Evolutionary conservation across 805 yeast species (phyloP).

Genomic region (Diddensiella santjacobensis): DNA sequence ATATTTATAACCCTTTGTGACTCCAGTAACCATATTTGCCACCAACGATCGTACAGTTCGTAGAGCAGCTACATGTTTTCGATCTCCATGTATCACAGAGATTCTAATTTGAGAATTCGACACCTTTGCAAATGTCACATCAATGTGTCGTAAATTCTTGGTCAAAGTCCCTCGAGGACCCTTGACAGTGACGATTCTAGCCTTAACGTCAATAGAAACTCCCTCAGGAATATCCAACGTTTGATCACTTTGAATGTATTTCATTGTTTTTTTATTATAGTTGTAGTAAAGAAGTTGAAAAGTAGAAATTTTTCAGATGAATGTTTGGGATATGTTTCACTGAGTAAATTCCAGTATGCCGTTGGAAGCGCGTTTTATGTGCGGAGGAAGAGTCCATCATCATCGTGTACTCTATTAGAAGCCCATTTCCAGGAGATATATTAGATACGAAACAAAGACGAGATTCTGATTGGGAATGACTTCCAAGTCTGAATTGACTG

Average conservation of each 20-base stretch:
- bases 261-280: slow-evolving; percentile 43
- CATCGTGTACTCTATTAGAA: too few species aligned
- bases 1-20: slow-evolving; percentile 98
- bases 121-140: slow-evolving; percentile 84
- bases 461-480: background rate
- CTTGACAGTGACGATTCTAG: slow-evolving; percentile 83
- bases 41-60: slow-evolving; percentile 97
- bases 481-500: background rate
- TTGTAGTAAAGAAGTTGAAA: background rate
- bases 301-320: background rate
- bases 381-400: too few species aligned
- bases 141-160: slow-evolving; percentile 91
- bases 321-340: too few species aligned
- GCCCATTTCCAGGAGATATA: too few species aligned
- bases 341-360: too few species aligned
- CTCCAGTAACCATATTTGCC: slow-evolving; percentile 95
- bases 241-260: slow-evolving; percentile 86
- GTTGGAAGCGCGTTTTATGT: too few species aligned
- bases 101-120: slow-evolving; percentile 72
- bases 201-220: slow-evolving; percentile 84
- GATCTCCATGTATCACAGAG: slow-evolving; percentile 97
- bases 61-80: slow-evolving; percentile 99
- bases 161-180: slow-evolving; percentile 96
- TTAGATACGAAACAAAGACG: too few species aligned
- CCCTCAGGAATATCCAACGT: slow-evolving; percentile 84